phyloP scores from a whole-genome alignment of 2,329 filamentous ascomycete genomes.

The Blumeria graminis region DNA sequence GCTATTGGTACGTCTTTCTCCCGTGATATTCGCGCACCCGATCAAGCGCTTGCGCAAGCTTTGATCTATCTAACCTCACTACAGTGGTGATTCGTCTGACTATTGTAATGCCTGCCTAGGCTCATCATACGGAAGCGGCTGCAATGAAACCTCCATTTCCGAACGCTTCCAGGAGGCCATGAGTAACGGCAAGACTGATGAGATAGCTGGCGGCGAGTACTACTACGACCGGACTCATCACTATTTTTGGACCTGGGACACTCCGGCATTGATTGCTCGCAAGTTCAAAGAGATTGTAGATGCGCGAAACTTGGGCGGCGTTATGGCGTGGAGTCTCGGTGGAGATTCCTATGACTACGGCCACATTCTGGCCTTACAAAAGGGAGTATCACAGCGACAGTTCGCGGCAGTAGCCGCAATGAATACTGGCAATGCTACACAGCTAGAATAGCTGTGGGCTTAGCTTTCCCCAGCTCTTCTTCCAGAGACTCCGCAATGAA shows the following conservation, averaged over 20 bases:
- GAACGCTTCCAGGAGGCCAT: not conserved
- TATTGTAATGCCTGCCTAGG: not conserved
- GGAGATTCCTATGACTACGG: constrained; percentile 24
- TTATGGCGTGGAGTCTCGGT: constrained; percentile 52
- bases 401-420: no score
- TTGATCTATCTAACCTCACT: not conserved
- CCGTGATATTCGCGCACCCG: not conserved
- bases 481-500: no score
- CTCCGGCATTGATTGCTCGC: constrained; percentile 28
- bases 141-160: not conserved
- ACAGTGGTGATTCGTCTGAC: not conserved
- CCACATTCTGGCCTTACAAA: not conserved
- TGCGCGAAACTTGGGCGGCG: constrained; percentile 34
- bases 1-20: not conserved
- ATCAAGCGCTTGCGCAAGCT: not conserved
- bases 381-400: not conserved
- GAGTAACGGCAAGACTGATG: not conserved
- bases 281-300: constrained; percentile 39
- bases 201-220: constrained; percentile 33
- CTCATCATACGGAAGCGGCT: not conserved
- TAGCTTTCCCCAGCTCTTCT: no score
- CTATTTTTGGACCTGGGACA: constrained; percentile 56
- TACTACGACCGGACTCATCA: constrained; percentile 35
- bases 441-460: no score
- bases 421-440: no score